Percentiles rank a stretch among this genome's conserved stretches.
Conservation (phyloP, 1,139 yeast species). For the Hemisphaericaspora subhashii region DNA sequence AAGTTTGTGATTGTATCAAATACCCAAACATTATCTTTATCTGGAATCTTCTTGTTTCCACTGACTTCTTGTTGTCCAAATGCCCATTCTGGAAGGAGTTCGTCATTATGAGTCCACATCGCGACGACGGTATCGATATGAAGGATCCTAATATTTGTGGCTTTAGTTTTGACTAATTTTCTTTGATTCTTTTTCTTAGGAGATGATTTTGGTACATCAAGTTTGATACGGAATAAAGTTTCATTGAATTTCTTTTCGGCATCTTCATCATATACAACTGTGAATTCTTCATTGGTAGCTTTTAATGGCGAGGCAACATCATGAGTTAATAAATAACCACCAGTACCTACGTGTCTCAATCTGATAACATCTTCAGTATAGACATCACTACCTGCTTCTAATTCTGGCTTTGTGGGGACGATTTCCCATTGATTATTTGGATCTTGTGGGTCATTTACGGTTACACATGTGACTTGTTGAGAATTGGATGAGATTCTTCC, state of each 20-base stretch:
- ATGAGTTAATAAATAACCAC: slow-evolving; percentile 79
- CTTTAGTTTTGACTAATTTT: slow-evolving; percentile 64
- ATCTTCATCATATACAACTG: slow-evolving; percentile 68
- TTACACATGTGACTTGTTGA: slow-evolving; percentile 86
- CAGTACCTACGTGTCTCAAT: slow-evolving; percentile 78
- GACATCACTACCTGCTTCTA: slow-evolving; percentile 28
- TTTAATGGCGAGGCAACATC: slow-evolving; percentile 96
- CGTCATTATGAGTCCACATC: slow-evolving; percentile 91
- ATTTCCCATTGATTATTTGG: slow-evolving; percentile 84
- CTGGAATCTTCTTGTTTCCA: slow-evolving; percentile 82
- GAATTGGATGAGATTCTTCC: slow-evolving; percentile 95
- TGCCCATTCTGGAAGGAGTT: slow-evolving; percentile 90
- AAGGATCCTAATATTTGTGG: slow-evolving; percentile 63
- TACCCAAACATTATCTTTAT: slow-evolving; percentile 69
- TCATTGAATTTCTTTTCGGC: slow-evolving; percentile 51
- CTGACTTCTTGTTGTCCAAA: slow-evolving; percentile 89
- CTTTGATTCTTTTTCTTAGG: slow-evolving; percentile 44
- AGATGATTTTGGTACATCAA: slow-evolving; percentile 31
- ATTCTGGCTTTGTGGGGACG: slow-evolving; percentile 55
- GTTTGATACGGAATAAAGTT: slow-evolving; percentile 76
- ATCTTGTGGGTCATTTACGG: slow-evolving; percentile 51
- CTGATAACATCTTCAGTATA: slow-evolving; percentile 69
- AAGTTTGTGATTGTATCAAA: slow-evolving; percentile 73
- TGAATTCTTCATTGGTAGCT: slow-evolving; percentile 90
- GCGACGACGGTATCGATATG: slow-evolving; percentile 90